Evolutionary conservation across 495 filamentous ascomycete species (phyloP).

Genomic region (Hyaloscypha finlandica): DNA sequence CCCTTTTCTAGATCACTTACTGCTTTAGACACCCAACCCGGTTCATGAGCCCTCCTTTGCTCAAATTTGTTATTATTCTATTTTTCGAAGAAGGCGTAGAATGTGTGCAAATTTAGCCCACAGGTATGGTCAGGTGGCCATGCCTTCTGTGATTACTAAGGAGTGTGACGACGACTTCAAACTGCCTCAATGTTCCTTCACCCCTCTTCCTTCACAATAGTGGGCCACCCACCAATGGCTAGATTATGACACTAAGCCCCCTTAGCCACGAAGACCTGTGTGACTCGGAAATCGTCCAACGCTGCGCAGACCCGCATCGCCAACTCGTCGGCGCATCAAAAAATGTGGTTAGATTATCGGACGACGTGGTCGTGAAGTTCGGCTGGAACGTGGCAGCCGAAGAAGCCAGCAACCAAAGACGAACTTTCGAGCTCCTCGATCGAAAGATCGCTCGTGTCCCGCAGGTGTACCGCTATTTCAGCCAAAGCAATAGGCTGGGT

Average conservation of each 20-base stretch:
- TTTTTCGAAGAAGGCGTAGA: too few relatives aligned
- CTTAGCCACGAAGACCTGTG: not conserved
- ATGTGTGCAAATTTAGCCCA: too few relatives aligned
- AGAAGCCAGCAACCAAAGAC: constrained; percentile 37
- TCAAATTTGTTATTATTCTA: too few relatives aligned
- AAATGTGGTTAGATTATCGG: constrained; percentile 13
- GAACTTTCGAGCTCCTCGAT: constrained; percentile 37
- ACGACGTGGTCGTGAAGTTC: constrained; percentile 23
- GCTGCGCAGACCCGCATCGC: not conserved
- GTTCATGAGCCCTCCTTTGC: too few relatives aligned
- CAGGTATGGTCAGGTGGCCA: too few relatives aligned
- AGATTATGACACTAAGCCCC: not conserved
- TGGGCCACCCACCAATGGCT: too few relatives aligned
- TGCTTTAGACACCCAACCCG: too few relatives aligned
- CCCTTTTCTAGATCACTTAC: too few relatives aligned
- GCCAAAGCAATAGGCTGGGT: not conserved
- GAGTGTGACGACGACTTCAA: too few relatives aligned
- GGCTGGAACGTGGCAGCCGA: constrained; percentile 33
- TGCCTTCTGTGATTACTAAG: too few relatives aligned
- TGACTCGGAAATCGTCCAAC: constrained; percentile 1
- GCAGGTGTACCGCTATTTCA: constrained; percentile 37
- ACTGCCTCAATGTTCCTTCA: too few relatives aligned
- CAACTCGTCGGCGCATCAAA: constrained; percentile 1
- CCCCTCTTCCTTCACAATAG: too few relatives aligned
- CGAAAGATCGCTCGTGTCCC: constrained; percentile 36